Evolutionary conservation across 345 rosid genomes (phyloP), one percentile per base, ranked within the genome.

Genomic region (Euphorbia peplus): DNA sequence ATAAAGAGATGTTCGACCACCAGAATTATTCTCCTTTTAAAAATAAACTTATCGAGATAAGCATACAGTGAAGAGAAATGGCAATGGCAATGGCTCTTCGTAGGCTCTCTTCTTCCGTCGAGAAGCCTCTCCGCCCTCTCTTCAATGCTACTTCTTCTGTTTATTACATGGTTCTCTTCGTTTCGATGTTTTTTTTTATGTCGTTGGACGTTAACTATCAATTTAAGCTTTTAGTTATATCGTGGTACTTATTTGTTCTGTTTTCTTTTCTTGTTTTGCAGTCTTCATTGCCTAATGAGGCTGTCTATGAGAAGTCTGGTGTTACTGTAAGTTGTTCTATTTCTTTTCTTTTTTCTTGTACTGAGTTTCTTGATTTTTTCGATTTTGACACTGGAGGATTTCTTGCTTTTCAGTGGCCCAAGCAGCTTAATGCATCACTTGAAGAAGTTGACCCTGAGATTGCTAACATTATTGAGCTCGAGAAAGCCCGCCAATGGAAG

Each of bases 401-500:
- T 60, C 25, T 57, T 3, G 16, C 29, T 41, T 39, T 61, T 18
- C 83, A 95, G 99, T 95, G 99, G 98, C 93, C 98, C 16, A 95
- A 95, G 78, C 98, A 91, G 79, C 88, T 95, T 50, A 95, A 91
- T 72, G 92, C 92, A 48, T 80, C 99, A 8, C 85, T 95, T 69
- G 96, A 87, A 74, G 90, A n/a, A 4, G 96, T 95, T 46, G 99
- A 95, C 69, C 96, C 98, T 55, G 97, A 90, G 81, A 88, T 95
- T 77, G 88, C 98, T 61, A 90, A 95, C 66, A 95, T 95, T 68
- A 91, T 95, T 61, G 99, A 95, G 82, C 98, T 71, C 52, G 99
- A 95, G 79, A 95, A 95, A 74, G 93, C 99, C 11, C 83, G 99
- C 63, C 99, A 95, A 82, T 95, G 99, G 99, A 95, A 95, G 93